phyloP scores from a whole-genome alignment of 2,329 filamentous ascomycete genomes.

The Myriosclerotinia scirpicola region DNA sequence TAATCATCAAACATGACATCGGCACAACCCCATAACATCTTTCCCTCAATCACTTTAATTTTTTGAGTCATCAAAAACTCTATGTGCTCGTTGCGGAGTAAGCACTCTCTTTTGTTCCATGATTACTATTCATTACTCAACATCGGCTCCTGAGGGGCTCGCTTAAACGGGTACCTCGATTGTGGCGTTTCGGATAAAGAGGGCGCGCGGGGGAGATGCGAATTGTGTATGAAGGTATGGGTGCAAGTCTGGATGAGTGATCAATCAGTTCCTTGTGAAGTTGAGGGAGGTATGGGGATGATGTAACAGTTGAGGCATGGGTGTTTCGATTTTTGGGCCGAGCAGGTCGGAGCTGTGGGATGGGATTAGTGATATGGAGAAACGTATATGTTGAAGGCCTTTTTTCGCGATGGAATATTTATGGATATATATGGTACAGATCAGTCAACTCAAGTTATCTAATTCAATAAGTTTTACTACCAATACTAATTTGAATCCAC shows the following conservation, averaged over 20 bases:
- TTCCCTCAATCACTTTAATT: neutral
- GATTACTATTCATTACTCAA: slow-evolving; percentile 18
- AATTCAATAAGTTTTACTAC: neutral
- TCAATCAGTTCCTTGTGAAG: neutral
- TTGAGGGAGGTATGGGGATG: neutral
- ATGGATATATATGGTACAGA: neutral
- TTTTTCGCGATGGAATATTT: neutral
- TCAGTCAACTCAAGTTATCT: no score
- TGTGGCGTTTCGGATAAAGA: slow-evolving; percentile 12
- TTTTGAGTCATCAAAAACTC: neutral
- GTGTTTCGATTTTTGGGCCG: neutral
- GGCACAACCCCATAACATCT: neutral
- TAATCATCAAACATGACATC: neutral
- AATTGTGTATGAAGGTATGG: neutral
- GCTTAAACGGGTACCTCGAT: slow-evolving; percentile 5
- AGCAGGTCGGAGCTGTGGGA: neutral
- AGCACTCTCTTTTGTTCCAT: neutral
- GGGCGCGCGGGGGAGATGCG: neutral
- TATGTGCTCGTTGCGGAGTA: slow-evolving; percentile 2
- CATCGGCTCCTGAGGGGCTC: slow-evolving; percentile 3
- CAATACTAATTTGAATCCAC: neutral
- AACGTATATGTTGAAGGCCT: neutral
- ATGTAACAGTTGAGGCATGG: neutral
- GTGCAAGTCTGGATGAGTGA: neutral
- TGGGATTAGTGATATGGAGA: slow-evolving; percentile 14